These are phyloP conservation scores for Scedosporium aurantiacum DNA, from an alignment of 2,329 filamentous ascomycete species.

Conservation along the genomic window DNA sequence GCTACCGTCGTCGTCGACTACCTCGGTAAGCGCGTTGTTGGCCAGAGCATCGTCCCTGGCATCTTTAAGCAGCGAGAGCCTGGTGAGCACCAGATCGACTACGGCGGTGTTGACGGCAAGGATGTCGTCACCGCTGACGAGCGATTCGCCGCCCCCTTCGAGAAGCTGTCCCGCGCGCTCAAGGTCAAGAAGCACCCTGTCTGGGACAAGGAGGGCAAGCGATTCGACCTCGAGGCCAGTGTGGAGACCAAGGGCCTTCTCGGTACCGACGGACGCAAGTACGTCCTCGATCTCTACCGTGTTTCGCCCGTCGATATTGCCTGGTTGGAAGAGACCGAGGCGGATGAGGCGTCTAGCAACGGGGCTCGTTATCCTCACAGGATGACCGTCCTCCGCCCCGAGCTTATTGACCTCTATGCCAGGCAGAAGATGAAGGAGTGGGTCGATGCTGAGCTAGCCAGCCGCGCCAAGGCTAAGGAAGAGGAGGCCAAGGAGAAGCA, in stretches of 20 bases:
- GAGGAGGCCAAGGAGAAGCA: slow-evolving; percentile 21
- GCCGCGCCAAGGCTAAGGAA: slow-evolving; percentile 32
- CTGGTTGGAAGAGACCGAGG: slow-evolving; percentile 68
- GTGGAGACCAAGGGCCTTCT: slow-evolving; percentile 98
- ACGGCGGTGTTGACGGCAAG: slow-evolving; percentile 94
- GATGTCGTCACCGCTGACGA: slow-evolving; percentile 88
- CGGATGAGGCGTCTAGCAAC: slow-evolving; percentile 29
- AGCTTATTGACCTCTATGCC: slow-evolving; percentile 79
- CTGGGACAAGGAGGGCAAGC: slow-evolving; percentile 91
- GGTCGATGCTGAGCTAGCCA: slow-evolving; percentile 67
- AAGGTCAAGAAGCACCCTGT: slow-evolving; percentile 91
- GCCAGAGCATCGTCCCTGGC: slow-evolving; percentile 93
- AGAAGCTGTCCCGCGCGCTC: slow-evolving; percentile 81
- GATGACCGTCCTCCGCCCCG: slow-evolving; percentile 87
- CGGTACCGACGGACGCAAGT: slow-evolving; percentile 91
- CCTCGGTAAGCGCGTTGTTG: slow-evolving; percentile 90
- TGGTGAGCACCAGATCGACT: slow-evolving; percentile 97
- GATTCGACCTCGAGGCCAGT: slow-evolving; percentile 85
- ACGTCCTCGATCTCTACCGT: slow-evolving; percentile 92
- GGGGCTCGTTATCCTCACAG: slow-evolving; percentile 70
- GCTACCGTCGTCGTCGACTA: slow-evolving; percentile 96
- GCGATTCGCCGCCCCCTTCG: slow-evolving; percentile 71
- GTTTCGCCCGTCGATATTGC: slow-evolving; percentile 82
- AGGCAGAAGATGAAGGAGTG: slow-evolving; percentile 82
- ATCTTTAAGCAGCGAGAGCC: slow-evolving; percentile 98